A percentile compares a stretch with the other conserved stretches of the same genome.
Evolutionary conservation across 352 stramenopile species (phyloP).

Genomic region (Blastocystis sp.): DNA sequence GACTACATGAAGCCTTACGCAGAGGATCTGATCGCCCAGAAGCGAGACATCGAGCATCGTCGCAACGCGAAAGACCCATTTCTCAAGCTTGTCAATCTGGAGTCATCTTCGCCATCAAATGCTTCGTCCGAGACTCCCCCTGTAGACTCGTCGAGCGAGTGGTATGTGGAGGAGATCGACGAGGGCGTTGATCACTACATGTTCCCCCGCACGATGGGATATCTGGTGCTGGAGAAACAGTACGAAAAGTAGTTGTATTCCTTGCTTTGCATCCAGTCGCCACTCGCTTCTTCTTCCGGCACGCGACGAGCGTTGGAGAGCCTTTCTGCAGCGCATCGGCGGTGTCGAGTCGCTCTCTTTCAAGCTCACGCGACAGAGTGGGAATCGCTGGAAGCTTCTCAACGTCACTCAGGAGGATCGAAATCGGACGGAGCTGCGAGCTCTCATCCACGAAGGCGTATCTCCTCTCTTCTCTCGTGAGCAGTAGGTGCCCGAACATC

Average conservation of each 20-base stretch:
- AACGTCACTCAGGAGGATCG: constrained; percentile 13
- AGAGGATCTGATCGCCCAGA: not conserved
- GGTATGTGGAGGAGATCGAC: constrained; percentile 41
- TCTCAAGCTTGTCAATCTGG: not conserved
- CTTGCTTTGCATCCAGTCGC: not conserved
- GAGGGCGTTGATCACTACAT: constrained; percentile 9
- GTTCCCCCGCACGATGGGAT: constrained; percentile 40
- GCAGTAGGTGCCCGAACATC: constrained; percentile 11
- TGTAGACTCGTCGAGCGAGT: constrained; percentile 1
- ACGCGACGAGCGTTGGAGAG: not conserved
- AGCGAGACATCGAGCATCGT: not conserved
- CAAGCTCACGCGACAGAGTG: constrained; percentile 25
- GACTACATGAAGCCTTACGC: not conserved
- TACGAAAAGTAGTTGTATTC: not conserved
- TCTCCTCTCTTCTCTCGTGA: not conserved
- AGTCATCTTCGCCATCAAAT: not conserved
- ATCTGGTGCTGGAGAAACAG: constrained; percentile 31
- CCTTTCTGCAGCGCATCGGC: constrained; percentile 6
- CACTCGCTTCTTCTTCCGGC: not conserved
- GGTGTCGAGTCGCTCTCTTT: constrained; percentile 24
- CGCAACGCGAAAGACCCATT: not conserved
- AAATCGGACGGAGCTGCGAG: not conserved
- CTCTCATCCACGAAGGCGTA: constrained; percentile 41
- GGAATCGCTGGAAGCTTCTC: constrained; percentile 33
- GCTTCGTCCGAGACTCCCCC: not conserved